Evolutionary conservation across 1,139 yeast genomes (phyloP).

Genomic region (Hyphopichia fennica): DNA sequence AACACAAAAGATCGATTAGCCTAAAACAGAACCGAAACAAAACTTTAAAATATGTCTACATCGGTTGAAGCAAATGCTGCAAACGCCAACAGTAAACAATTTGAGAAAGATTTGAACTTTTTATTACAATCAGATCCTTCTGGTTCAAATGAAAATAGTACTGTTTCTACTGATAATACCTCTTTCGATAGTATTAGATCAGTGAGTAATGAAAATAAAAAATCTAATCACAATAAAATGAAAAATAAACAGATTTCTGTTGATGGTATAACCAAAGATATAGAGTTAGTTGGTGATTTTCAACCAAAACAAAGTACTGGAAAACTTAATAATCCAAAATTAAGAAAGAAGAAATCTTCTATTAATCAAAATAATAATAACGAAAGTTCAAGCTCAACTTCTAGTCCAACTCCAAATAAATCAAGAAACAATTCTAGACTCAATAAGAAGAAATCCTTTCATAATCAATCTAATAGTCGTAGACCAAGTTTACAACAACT

Average conservation of each 20-base stretch:
- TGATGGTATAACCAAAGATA: slow-evolving; percentile 25
- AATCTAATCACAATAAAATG: too few relatives aligned
- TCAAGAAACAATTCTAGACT: neutral
- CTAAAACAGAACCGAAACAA: too few relatives aligned
- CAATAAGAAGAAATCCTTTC: neutral
- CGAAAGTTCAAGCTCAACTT: neutral
- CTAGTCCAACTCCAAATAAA: neutral
- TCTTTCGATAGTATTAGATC: neutral
- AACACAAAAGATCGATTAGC: too few relatives aligned
- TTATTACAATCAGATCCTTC: neutral
- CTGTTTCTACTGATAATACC: neutral
- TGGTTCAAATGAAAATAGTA: neutral
- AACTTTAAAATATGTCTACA: neutral
- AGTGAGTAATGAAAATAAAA: too few relatives aligned
- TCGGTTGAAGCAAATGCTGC: neutral
- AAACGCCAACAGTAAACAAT: neutral
- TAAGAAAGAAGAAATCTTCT: slow-evolving; percentile 4
- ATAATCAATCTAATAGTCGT: neutral
- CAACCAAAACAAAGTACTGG: slow-evolving; percentile 9
- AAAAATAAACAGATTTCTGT: too few relatives aligned
- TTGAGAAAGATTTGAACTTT: neutral
- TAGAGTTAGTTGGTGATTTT: slow-evolving; percentile 23
- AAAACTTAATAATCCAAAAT: slow-evolving; percentile 9
- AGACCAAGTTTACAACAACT: neutral
- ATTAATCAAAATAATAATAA: neutral